Evolutionary conservation across 345 rosid genomes (phyloP).

Genomic region (Salix exigua): DNA sequence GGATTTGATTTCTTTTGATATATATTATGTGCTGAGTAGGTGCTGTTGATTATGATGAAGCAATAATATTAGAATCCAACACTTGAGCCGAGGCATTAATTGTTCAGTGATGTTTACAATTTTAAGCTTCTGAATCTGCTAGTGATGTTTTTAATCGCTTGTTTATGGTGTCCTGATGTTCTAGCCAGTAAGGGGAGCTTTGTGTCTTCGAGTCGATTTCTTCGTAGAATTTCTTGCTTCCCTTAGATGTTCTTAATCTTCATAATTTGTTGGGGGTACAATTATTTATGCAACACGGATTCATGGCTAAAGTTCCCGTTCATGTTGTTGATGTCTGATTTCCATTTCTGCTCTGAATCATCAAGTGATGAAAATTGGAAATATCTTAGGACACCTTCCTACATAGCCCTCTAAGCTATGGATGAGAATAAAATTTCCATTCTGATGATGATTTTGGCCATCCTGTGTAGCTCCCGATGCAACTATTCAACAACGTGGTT

Average conservation of each 20-base stretch:
- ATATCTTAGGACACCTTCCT: constrained; percentile 73
- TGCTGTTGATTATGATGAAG: constrained; percentile 45
- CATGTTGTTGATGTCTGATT: background rate
- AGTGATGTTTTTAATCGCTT: too few relatives aligned
- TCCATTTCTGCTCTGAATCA: background rate
- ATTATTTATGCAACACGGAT: background rate
- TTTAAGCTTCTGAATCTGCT: constrained; percentile 51
- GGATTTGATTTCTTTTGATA: background rate
- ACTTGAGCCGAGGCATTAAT: constrained; percentile 53
- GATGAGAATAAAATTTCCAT: constrained; percentile 53
- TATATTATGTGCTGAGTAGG: background rate
- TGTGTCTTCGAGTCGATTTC: too few relatives aligned
- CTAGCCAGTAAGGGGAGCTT: too few relatives aligned
- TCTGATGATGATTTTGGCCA: constrained; percentile 39
- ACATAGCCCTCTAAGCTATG: constrained; percentile 44
- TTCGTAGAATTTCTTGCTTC: too few relatives aligned
- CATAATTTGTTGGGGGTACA: too few relatives aligned
- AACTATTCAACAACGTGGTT: too few relatives aligned
- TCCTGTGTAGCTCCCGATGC: too few relatives aligned
- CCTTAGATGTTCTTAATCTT: too few relatives aligned
- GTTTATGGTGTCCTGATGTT: too few relatives aligned
- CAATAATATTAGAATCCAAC: constrained; percentile 46
- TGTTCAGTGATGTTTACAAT: constrained; percentile 33
- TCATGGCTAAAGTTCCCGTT: background rate
- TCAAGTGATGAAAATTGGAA: constrained; percentile 48